phyloP scores from a whole-genome alignment of 208 protist species.

The Crithidia mellificae region DNA sequence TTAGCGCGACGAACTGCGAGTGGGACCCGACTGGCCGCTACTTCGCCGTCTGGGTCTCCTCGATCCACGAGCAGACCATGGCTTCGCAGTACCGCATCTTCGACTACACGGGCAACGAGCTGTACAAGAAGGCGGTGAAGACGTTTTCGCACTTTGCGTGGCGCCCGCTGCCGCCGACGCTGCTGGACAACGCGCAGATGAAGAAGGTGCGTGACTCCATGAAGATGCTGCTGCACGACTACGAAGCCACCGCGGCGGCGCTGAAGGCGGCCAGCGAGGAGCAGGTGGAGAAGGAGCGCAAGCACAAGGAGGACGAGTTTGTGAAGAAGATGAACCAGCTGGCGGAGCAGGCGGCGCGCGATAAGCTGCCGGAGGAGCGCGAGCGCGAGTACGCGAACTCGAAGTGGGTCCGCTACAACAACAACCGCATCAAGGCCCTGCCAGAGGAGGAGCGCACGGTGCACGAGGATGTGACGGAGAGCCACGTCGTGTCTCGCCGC shows the following conservation, averaged over 20 bases:
- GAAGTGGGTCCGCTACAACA: constrained; percentile 72
- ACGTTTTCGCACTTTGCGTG: constrained; percentile 87
- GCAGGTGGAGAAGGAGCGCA: constrained; percentile 41
- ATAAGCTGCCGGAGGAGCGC: constrained; percentile 52
- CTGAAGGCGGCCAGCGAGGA: constrained; percentile 44
- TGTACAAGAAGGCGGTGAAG: constrained; percentile 61
- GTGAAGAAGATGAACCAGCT: constrained; percentile 76
- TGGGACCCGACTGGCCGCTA: constrained; percentile 92
- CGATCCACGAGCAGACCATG: constrained; percentile 53
- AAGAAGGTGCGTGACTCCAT: constrained; percentile 54
- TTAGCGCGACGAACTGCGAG: constrained; percentile 71
- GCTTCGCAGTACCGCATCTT: constrained; percentile 86
- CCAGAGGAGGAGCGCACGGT: constrained; percentile 66
- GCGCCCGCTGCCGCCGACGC: constrained; percentile 80
- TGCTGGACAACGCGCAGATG: constrained; percentile 62
- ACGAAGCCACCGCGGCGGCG: constrained; percentile 55
- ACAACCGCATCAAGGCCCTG: constrained; percentile 62
- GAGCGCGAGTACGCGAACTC: constrained; percentile 66
- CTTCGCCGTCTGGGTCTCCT: constrained; percentile 84
- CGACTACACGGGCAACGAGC: constrained; percentile 73
- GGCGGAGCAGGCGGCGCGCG: constrained; percentile 47
- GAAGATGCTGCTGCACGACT: constrained; percentile 65
- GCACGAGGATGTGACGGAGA: constrained; percentile 78
- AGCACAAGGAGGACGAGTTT: constrained; percentile 75
- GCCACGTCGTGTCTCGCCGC: constrained; percentile 60